phyloP scores from a whole-genome alignment of 129 eudicot genomes.

The Lactuca saligna region DNA sequence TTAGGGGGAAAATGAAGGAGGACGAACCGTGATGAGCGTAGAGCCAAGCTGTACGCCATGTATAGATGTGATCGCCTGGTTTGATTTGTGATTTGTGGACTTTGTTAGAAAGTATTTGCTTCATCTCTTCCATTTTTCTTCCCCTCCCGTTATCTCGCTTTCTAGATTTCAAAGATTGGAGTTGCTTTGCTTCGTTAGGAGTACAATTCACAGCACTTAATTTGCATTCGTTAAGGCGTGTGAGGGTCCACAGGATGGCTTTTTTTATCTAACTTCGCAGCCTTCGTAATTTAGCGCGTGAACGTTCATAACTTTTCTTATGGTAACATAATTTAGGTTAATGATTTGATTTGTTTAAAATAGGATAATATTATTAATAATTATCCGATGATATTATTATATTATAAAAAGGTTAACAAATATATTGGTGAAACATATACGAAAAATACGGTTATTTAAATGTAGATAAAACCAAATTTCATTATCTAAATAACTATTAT shows the following conservation, averaged over 20 bases:
- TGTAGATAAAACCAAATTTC: no score
- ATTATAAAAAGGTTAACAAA: no score
- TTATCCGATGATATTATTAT: no score
- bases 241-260: background rate
- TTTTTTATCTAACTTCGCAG: background rate
- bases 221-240: background rate
- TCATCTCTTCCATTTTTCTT: constrained; percentile 25
- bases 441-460: no score
- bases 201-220: background rate
- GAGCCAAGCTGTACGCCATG: constrained; percentile 76
- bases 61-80: constrained; percentile 86
- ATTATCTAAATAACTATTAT: no score
- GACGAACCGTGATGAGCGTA: constrained; percentile 81
- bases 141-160: background rate
- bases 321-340: no score
- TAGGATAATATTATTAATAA: no score
- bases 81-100: constrained; percentile 47
- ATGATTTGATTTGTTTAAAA: no score
- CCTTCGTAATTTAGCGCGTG: no score
- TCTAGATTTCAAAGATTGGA: background rate
- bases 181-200: constrained; percentile 25
- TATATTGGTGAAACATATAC: no score
- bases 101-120: constrained; percentile 59
- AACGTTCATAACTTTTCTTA: no score
- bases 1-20: background rate